phyloP scores from a whole-genome alignment of 306 rosid genomes.

The Vigna trinervia region DNA sequence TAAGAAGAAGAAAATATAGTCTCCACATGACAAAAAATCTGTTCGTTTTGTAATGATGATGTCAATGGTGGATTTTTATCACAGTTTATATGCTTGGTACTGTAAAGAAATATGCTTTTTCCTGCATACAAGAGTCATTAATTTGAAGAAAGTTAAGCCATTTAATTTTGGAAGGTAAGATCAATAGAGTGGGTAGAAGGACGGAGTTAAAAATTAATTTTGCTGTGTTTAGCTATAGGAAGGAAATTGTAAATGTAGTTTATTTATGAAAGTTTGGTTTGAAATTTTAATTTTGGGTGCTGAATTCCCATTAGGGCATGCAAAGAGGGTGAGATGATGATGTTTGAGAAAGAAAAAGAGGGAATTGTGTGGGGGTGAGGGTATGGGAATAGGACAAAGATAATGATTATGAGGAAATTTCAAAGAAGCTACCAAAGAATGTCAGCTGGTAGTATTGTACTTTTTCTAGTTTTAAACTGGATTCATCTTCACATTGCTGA shows the following conservation, averaged over 20 bases:
- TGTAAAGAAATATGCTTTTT: no score
- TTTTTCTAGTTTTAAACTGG: constrained; percentile 16
- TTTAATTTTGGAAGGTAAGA: neutral
- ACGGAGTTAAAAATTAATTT: neutral
- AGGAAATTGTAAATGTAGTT: neutral
- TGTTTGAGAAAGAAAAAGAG: constrained; percentile 7
- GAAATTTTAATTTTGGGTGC: constrained; percentile 16
- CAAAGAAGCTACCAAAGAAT: constrained; percentile 46
- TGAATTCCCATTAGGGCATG: neutral
- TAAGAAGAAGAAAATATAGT: no score
- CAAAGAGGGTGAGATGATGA: neutral
- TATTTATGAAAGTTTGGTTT: constrained; percentile 12
- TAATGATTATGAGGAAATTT: constrained; percentile 42
- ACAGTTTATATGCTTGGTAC: no score
- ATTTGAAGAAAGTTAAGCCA: neutral
- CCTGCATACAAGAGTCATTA: no score
- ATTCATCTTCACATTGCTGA: neutral
- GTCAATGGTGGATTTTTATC: no score
- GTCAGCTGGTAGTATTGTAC: constrained; percentile 18
- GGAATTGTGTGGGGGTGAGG: neutral
- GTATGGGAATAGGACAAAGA: constrained; percentile 14
- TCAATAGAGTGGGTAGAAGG: neutral
- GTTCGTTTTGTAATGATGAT: no score
- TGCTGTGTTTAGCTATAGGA: neutral
- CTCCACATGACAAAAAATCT: no score